Evolutionary conservation across 2,329 filamentous ascomycete species (phyloP), one percentile per base, ranked within the genome.

Genomic region (Cordyceps javanica): DNA sequence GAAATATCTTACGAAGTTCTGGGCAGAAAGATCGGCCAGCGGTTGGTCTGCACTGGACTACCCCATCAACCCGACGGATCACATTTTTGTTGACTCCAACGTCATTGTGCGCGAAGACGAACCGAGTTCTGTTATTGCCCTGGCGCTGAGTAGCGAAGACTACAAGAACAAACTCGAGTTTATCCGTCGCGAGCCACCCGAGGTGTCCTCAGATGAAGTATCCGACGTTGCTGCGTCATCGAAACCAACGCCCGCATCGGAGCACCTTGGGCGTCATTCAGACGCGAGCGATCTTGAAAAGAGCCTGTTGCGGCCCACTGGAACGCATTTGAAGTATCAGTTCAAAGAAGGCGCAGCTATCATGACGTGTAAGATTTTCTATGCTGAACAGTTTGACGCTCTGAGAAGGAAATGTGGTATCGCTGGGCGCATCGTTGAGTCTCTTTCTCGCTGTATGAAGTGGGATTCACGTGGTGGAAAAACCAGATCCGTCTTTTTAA

Each of bases 401-500:
- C 80, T 99, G 39, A 86, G 94, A 57, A 84, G 90, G 58, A 97
- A 96, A 72, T 97, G 93, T 63, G 93, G 93, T 16, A 89, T 97
- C 9, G 87, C 91, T 1, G 92, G 97, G 68, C 89, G 94, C 36
- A 96, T 99, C 63, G 86, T 97, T 26, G 94, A 99, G 69, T 97
- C 92, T 1, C 77, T 99, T 23, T 97, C 94, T 8, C 86, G 94
- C 21, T 99, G 95, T 73, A 82, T 96, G 21, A 97, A 97, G 71
- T 99, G 93, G 90, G 94, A 99, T 73, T 96, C 91, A 3, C 96
- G 96, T 69, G 95, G 94, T 25, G 94, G 94, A 63, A 99, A 99
- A 74, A 97, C 93, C 2, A 97, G 97, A 69, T 97, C 92, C 0
- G 87, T 99, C 5, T 99, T 99, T 71, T 76, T 99, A 62, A 99